phyloP scores from a whole-genome alignment of 2,329 filamentous ascomycete species.

The Aspergillus brasiliensis region DNA sequence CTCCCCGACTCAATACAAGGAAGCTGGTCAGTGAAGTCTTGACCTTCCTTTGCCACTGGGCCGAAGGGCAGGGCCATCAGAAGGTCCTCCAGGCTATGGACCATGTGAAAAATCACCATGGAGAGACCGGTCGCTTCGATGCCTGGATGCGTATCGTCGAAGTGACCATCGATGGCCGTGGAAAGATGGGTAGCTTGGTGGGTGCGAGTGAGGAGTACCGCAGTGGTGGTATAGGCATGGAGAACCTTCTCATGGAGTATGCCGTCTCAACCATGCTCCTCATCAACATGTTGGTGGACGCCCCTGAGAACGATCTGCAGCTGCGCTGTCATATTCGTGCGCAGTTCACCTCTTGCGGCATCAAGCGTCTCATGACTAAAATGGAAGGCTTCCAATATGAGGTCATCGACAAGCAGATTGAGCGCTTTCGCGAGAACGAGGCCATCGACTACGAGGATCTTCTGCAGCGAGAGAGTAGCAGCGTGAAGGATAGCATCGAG shows the following conservation, averaged over 20 bases:
- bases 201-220: slow-evolving; percentile 95
- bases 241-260: slow-evolving; percentile 99
- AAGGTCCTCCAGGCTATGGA: slow-evolving; percentile 95
- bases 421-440: slow-evolving; percentile 89
- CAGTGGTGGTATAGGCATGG: slow-evolving; percentile 95
- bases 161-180: slow-evolving; percentile 92
- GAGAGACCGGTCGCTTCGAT: slow-evolving; percentile 94
- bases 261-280: slow-evolving; percentile 91
- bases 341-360: slow-evolving; percentile 92
- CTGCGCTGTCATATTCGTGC: slow-evolving; percentile 91
- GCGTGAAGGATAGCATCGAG: slow-evolving; percentile 84
- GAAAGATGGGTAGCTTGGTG: slow-evolving; percentile 98
- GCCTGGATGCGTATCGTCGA: slow-evolving; percentile 98
- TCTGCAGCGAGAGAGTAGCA: slow-evolving; percentile 85
- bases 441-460: slow-evolving; percentile 98
- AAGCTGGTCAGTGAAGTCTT: slow-evolving; percentile 95
- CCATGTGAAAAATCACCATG: slow-evolving; percentile 80
- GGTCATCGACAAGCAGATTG: slow-evolving; percentile 96
- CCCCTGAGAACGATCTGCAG: slow-evolving; percentile 84
- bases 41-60: slow-evolving; percentile 96
- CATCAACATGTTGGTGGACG: slow-evolving; percentile 95
- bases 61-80: slow-evolving; percentile 80
- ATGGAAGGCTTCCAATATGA: slow-evolving; percentile 99
- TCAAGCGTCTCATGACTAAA: slow-evolving; percentile 90
- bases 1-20: slow-evolving; percentile 83